Evolutionary conservation across 495 filamentous ascomycete genomes (phyloP), one percentile per base, ranked within the genome.

Genomic region (Penicillium roqueforti): DNA sequence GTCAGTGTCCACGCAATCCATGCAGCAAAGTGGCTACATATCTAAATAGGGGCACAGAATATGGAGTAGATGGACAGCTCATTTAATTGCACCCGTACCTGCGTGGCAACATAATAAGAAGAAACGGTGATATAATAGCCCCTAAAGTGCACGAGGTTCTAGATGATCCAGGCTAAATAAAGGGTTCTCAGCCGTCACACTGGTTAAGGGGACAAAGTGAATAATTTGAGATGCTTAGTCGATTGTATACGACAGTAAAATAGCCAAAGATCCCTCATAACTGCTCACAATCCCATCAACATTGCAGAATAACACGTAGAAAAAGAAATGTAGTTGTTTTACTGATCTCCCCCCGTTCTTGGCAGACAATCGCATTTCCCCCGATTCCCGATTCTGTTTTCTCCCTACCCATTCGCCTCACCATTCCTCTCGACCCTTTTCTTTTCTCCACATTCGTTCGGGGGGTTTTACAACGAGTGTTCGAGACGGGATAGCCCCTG

Each of bases 381-480:
- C 61, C 64, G 58, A 23, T 62, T 65, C 57, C 63, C 56, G 58
- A 54, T 62, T 48, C 39, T 61, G 56, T 59, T 51, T 61, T 67
- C 44, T 46, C 55, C 58, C 55, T 61, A 52, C 42, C 48, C 42
- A 52, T 42, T 43, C 32, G 22, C 36, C n/a, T 51, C 48, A 18
- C 19, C 26, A 34, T 9, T 36, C 50, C 5, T 36, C 50, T 16
- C 32, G 32, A 34, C n/a, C 52, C 50, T 55, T 53, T 47, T 60
- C 51, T 51, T 29, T 55, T 52, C 22, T 56, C 64, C 61, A 62
- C 64, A 65, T 61, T 67, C 64, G 61, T 67, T 65, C 56, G 53
- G 61, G 64, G 64, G 64, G 64, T 55, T 62, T 56, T 55, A 26
- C 39, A n/a, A 39, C 39, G 22, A 39, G 48, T 41, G 28, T 29